phyloP scores from a whole-genome alignment of 306 rosid species.

The Vigna mungo region DNA sequence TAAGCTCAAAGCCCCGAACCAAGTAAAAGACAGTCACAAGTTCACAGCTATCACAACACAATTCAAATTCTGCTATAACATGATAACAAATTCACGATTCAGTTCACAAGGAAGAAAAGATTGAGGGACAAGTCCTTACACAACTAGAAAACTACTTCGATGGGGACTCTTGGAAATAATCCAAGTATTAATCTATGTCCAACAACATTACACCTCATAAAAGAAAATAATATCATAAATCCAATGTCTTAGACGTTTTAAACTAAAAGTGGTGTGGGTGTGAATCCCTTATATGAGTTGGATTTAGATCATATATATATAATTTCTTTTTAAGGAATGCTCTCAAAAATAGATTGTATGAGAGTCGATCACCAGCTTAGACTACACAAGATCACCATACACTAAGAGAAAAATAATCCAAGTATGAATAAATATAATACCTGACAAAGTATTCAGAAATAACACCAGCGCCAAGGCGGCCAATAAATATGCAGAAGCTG shows the following conservation, averaged over 20 bases:
- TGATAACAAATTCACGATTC: slow-evolving; percentile 13
- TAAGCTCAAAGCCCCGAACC: background rate
- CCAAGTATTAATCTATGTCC: no score
- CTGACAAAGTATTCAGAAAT: slow-evolving; percentile 89
- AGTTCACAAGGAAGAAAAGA: background rate
- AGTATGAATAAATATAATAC: slow-evolving; percentile 37
- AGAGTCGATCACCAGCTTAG: no score
- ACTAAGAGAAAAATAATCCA: no score
- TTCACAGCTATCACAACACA: slow-evolving; percentile 4
- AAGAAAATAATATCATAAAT: no score
- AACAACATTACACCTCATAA: no score
- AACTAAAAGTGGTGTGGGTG: no score
- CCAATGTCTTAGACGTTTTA: no score
- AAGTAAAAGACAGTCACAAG: slow-evolving; percentile 19
- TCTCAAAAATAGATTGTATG: no score
- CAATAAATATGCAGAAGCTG: slow-evolving; percentile 82
- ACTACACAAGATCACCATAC: no score
- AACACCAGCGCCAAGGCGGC: slow-evolving; percentile 84
- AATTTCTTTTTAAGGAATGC: no score
- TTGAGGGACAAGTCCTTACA: background rate
- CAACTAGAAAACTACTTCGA: slow-evolving; percentile 3
- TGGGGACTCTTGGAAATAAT: background rate
- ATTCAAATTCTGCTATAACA: slow-evolving; percentile 8
- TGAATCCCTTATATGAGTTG: no score
- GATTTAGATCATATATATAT: no score